Evolutionary conservation across 371 early-diverging fungal genomes (phyloP).

Genomic region (Mortierella sp.): DNA sequence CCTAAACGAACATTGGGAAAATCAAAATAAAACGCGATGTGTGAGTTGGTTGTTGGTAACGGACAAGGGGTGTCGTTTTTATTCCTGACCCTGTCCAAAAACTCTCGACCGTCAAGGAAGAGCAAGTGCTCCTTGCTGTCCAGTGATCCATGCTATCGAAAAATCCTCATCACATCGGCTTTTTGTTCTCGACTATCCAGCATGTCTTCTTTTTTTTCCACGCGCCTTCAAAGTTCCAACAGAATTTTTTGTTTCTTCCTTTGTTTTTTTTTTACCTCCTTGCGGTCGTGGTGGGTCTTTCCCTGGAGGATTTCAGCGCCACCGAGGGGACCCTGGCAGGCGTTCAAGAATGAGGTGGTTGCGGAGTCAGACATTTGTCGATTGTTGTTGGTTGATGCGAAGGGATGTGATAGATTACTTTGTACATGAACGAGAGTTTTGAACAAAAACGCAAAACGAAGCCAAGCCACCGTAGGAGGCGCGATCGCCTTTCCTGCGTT

Average conservation of each 20-base stretch:
- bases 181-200: too few relatives aligned
- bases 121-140: too few relatives aligned
- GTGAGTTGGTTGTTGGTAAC: too few relatives aligned
- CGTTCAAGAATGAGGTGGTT: conserved; percentile 36
- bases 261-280: conserved; percentile 36
- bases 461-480: background rate
- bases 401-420: too few relatives aligned
- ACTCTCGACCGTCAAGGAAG: too few relatives aligned
- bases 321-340: conserved; percentile 46
- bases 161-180: too few relatives aligned
- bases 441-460: background rate
- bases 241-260: background rate
- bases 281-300: conserved; percentile 36
- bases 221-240: too few relatives aligned
- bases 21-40: background rate
- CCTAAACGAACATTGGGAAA: conserved; percentile 4
- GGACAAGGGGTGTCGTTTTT: too few relatives aligned
- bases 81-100: too few relatives aligned
- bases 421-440: background rate
- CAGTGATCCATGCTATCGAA: too few relatives aligned
- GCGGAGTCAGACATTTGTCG: conserved; percentile 47
- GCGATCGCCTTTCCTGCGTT: background rate
- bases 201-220: background rate
- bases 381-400: background rate
- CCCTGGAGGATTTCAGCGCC: conserved; percentile 34